These are phyloP conservation scores for Backusella luteola DNA, from an alignment of 192 early-diverging fungal genomes.

Conservation along the genomic window DNA sequence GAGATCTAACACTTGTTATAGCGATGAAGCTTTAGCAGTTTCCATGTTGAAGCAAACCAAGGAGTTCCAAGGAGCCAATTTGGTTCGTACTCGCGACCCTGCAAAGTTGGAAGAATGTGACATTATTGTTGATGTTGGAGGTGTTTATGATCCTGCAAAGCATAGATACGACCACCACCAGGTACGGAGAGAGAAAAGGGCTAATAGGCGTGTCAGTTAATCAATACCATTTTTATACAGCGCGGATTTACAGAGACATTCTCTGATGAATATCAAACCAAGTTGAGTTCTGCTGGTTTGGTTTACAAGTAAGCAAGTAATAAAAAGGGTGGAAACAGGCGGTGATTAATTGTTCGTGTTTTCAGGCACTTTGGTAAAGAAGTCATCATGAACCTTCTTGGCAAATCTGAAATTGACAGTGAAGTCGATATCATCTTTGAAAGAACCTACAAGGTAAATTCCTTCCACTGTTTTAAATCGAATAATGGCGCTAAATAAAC, in stretches of 20 bases:
- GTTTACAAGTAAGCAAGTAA: constrained; percentile 75
- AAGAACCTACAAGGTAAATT: constrained; percentile 75
- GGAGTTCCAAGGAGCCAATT: constrained; percentile 59
- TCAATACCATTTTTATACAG: constrained; percentile 2
- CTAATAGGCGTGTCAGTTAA: not conserved
- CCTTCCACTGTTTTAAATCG: not conserved
- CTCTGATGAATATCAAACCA: constrained; percentile 68
- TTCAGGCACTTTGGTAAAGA: constrained; percentile 84
- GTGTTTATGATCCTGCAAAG: constrained; percentile 76
- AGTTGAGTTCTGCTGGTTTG: constrained; percentile 92
- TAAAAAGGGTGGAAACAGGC: not conserved
- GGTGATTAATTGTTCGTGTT: not conserved
- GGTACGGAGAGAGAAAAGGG: constrained; percentile 12
- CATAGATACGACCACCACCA: constrained; percentile 92
- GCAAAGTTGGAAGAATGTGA: constrained; percentile 71
- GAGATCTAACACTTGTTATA: constrained; percentile 17
- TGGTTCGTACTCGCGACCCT: constrained; percentile 85
- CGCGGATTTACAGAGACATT: constrained; percentile 92
- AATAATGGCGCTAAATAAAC: not conserved
- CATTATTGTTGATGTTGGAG: constrained; percentile 95
- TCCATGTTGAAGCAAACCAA: constrained; percentile 73
- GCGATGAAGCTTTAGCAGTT: constrained; percentile 91
- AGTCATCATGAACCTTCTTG: constrained; percentile 64
- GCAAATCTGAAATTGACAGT: constrained; percentile 45
- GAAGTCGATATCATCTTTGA: constrained; percentile 70